Percentiles rank a stretch among this genome's conserved stretches.
Evolutionary conservation across 148 eudicot species (phyloP).

Genomic region (Selenicereus undatus): DNA sequence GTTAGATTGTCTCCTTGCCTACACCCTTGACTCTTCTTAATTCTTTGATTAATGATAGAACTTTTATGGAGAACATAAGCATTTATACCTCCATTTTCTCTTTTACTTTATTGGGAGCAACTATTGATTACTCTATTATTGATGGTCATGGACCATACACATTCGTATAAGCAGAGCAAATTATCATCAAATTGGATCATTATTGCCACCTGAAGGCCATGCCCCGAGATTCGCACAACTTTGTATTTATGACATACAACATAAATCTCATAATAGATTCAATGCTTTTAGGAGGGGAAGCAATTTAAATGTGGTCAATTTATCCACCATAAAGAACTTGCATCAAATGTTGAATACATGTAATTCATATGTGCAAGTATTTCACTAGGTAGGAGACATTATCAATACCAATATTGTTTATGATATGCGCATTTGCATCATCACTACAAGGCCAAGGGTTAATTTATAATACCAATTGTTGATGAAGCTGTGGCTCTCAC

Average conservation of each 20-base stretch:
- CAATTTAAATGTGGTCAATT: too few species aligned
- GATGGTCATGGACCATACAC: not conserved
- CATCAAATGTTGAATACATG: not conserved
- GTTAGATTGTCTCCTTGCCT: too few species aligned
- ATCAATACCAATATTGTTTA: too few species aligned
- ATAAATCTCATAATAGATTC: too few species aligned
- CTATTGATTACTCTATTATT: not conserved
- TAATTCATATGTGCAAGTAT: not conserved
- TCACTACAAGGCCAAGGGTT: not conserved
- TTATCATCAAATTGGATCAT: not conserved
- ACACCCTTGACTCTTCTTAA: too few species aligned
- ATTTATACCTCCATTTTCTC: not conserved
- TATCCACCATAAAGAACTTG: not conserved
- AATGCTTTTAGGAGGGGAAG: too few species aligned
- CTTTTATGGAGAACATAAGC: too few species aligned
- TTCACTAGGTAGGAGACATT: not conserved
- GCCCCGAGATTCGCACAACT: not conserved
- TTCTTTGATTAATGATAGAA: too few species aligned
- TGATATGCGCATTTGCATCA: not conserved
- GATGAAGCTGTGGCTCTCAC: not conserved
- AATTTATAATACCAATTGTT: not conserved
- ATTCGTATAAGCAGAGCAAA: not conserved
- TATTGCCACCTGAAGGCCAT: not conserved
- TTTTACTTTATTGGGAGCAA: not conserved
- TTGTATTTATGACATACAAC: too few species aligned